Evolutionary conservation across 2,329 filamentous ascomycete species (phyloP).

Genomic region (Neofusicoccum laricinum): DNA sequence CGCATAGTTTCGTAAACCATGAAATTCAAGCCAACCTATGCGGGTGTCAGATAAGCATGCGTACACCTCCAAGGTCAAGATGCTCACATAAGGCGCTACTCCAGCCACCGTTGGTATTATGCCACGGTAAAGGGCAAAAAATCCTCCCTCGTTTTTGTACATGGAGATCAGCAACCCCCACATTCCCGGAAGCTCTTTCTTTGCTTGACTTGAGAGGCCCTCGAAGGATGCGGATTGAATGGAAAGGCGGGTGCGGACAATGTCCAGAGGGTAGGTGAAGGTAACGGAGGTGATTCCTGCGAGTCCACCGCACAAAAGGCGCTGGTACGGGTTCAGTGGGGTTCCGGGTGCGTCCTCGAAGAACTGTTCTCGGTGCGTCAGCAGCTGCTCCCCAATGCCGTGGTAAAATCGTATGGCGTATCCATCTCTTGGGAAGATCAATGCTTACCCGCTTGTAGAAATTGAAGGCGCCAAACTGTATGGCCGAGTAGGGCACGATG

Average conservation of each 20-base stretch:
- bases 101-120: constrained; percentile 92
- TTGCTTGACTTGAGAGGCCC: constrained; percentile 53
- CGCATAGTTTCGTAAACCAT: constrained; percentile 95
- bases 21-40: constrained; percentile 81
- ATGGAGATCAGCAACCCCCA: constrained; percentile 77
- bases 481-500: constrained; percentile 96
- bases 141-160: constrained; percentile 87
- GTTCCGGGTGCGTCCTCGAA: constrained; percentile 74
- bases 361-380: constrained; percentile 47
- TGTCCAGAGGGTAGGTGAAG: constrained; percentile 94
- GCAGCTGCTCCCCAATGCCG: background rate
- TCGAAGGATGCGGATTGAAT: constrained; percentile 97
- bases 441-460: constrained; percentile 82
- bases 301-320: constrained; percentile 83
- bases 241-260: constrained; percentile 90
- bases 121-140: constrained; percentile 84
- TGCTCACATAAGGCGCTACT: constrained; percentile 77
- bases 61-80: constrained; percentile 39
- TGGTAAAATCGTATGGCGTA: no score
- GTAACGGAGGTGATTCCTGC: constrained; percentile 95
- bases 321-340: constrained; percentile 68
- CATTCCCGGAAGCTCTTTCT: constrained; percentile 78
- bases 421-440: background rate
- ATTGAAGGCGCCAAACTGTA: constrained; percentile 98
- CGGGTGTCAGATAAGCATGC: constrained; percentile 48